Percentiles rank a stretch among this genome's conserved stretches.
Evolutionary conservation across 768 basidiomycete genomes (phyloP).

Genomic region (Rossbeevera mucosa): DNA sequence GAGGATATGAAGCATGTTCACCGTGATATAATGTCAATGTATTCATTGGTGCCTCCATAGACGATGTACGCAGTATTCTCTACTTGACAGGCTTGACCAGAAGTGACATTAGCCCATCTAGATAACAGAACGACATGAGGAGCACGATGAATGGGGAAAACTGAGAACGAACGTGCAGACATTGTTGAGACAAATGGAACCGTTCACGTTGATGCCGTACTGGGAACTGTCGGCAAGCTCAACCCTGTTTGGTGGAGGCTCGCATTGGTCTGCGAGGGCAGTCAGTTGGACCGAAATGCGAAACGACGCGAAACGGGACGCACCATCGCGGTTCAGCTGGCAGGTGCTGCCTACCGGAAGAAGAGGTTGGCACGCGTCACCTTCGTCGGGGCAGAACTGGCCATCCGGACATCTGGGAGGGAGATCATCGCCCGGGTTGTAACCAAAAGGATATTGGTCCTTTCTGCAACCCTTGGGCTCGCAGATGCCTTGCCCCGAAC

Average conservation of each 20-base stretch:
- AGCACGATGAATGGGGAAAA: neutral
- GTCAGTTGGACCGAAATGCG: neutral
- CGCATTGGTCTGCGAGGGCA: conserved; percentile 64
- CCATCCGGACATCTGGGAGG: conserved; percentile 60
- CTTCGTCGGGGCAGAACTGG: conserved; percentile 83
- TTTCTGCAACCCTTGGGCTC: conserved; percentile 62
- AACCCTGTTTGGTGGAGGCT: conserved; percentile 58
- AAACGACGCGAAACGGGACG: neutral
- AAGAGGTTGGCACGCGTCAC: conserved; percentile 57
- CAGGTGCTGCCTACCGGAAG: conserved; percentile 63
- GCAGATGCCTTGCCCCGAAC: conserved; percentile 53
- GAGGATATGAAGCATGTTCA: conserved; percentile 20
- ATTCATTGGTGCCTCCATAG: conserved; percentile 55
- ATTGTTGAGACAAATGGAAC: conserved; percentile 79
- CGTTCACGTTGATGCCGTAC: conserved; percentile 72
- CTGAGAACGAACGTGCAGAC: conserved; percentile 63
- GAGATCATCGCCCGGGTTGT: conserved; percentile 37
- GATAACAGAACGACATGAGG: neutral
- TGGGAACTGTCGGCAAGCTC: conserved; percentile 67
- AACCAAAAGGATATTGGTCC: conserved; percentile 78
- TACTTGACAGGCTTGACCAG: conserved; percentile 56
- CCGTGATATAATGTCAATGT: conserved; percentile 80
- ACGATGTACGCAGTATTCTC: conserved; percentile 81
- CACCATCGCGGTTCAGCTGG: conserved; percentile 86
- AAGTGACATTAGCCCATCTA: conserved; percentile 77